These are phyloP conservation scores for Terana coerulea DNA, from an alignment of 768 basidiomycete species.

Conservation along the genomic window DNA sequence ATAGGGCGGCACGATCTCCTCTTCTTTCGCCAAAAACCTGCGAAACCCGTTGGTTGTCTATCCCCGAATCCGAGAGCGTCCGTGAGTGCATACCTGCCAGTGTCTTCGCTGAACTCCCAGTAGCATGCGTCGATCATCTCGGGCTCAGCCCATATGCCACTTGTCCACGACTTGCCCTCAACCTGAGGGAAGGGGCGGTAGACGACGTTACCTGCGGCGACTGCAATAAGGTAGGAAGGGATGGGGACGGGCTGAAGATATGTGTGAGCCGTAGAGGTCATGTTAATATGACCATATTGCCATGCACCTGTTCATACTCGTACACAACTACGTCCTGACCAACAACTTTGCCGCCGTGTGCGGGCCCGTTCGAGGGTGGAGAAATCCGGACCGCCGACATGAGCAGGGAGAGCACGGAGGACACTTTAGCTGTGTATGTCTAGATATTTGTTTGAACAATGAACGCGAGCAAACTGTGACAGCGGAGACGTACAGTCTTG, in stretches of 20 bases:
- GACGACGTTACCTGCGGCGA: slow-evolving; percentile 79
- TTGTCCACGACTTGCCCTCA: slow-evolving; percentile 69
- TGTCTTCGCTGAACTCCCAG: slow-evolving; percentile 89
- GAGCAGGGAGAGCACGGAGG: slow-evolving; percentile 75
- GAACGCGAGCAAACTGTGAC: not conserved
- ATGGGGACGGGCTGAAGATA: slow-evolving; percentile 71
- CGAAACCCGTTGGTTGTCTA: not conserved
- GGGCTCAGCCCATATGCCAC: slow-evolving; percentile 91
- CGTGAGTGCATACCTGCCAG: slow-evolving; percentile 52
- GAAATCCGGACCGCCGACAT: slow-evolving; percentile 80
- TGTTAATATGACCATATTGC: not conserved
- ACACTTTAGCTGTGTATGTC: slow-evolving; percentile 80
- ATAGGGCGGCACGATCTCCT: slow-evolving; percentile 72
- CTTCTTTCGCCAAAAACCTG: slow-evolving; percentile 75
- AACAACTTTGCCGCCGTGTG: slow-evolving; percentile 69
- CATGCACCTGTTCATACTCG: slow-evolving; percentile 69
- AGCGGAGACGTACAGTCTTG: slow-evolving; percentile 57
- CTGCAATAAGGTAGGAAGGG: slow-evolving; percentile 89
- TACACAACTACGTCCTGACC: slow-evolving; percentile 75
- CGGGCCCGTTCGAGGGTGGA: slow-evolving; percentile 65
- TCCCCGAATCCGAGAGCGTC: not conserved
- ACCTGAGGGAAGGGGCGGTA: slow-evolving; percentile 62
- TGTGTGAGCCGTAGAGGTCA: not conserved
- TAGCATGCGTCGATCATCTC: slow-evolving; percentile 70
- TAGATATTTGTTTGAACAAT: slow-evolving; percentile 24